Conservation (phyloP, 2,329 filamentous ascomycete species). For the Cercospora berteroae region DNA sequence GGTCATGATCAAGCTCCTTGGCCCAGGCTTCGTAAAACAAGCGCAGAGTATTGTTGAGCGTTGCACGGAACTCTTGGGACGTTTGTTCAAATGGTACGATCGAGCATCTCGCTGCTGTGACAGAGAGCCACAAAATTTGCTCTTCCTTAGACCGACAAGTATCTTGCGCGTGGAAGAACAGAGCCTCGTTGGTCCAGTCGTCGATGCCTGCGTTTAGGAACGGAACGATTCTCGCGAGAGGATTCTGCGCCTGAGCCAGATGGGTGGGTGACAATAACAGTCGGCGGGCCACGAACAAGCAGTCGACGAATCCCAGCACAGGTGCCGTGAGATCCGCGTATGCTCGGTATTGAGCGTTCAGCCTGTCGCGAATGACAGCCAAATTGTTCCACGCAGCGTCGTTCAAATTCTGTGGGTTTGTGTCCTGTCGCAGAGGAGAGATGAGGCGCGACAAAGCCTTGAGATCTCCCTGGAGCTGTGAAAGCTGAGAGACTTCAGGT, state of each 20-base stretch:
- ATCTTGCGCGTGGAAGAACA: conserved; percentile 22
- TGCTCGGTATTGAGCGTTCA: conserved; percentile 67
- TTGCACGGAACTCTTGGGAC: conserved; percentile 34
- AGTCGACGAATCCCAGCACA: conserved; percentile 73
- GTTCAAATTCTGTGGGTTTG: conserved; percentile 9
- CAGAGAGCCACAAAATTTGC: conserved; percentile 28
- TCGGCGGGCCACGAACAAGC: conserved; percentile 51
- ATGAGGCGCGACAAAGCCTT: conserved; percentile 30
- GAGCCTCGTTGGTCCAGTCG: conserved; percentile 28
- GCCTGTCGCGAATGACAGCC: conserved; percentile 64
- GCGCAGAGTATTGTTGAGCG: conserved; percentile 66
- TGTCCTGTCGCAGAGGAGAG: conserved; percentile 11
- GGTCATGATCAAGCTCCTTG: conserved; percentile 70
- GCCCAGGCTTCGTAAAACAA: conserved; percentile 79
- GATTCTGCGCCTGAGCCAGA: background rate
- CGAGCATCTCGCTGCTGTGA: conserved; percentile 23
- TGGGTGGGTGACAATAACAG: conserved; percentile 20
- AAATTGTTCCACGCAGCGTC: conserved; percentile 32
- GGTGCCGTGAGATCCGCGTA: conserved; percentile 85
- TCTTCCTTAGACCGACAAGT: conserved; percentile 23
- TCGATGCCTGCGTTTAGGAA: conserved; percentile 23
- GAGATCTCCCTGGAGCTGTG: conserved; percentile 78
- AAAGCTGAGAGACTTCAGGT: conserved; percentile 65
- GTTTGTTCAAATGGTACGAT: conserved; percentile 12
- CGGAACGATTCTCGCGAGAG: conserved; percentile 24